Conservation (phyloP, 208 protist species). For the Wallacemonas rigidus region DNA sequence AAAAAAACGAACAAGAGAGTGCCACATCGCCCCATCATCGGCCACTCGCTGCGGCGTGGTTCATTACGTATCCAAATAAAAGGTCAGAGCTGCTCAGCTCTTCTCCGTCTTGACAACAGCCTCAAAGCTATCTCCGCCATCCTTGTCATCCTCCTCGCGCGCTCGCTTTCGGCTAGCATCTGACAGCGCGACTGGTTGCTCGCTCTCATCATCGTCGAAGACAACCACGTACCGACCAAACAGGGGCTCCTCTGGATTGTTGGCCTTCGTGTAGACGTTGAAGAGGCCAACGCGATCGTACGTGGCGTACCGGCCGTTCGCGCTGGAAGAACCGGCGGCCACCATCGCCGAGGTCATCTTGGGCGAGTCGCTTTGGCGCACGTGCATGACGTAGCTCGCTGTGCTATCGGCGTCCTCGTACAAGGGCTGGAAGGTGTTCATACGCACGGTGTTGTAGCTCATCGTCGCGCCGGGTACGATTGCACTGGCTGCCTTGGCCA, state of each 20-base stretch:
- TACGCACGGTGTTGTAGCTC: slow-evolving; percentile 51
- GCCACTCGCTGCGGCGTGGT: too few species aligned
- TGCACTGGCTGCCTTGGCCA: slow-evolving; percentile 10
- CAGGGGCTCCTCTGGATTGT: slow-evolving; percentile 44
- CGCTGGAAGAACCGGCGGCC: slow-evolving; percentile 31
- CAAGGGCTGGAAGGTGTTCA: slow-evolving; percentile 74
- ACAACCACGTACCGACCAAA: slow-evolving; percentile 65
- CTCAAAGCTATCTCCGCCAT: too few species aligned
- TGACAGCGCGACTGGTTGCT: slow-evolving; percentile 9
- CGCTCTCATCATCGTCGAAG: slow-evolving; percentile 37
- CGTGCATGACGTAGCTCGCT: slow-evolving; percentile 66
- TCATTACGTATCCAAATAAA: too few species aligned
- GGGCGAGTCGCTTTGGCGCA: slow-evolving; percentile 22
- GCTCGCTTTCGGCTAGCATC: neutral
- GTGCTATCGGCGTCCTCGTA: slow-evolving; percentile 59
- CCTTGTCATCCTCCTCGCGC: too few species aligned
- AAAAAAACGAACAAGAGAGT: too few species aligned
- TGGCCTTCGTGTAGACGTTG: slow-evolving; percentile 67
- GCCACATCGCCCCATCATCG: too few species aligned
- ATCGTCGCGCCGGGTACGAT: slow-evolving; percentile 29
- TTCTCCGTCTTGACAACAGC: too few species aligned
- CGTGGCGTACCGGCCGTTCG: slow-evolving; percentile 52
- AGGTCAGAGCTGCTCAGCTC: too few species aligned
- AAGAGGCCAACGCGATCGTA: slow-evolving; percentile 70
- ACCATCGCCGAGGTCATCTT: neutral